Evolutionary conservation across 2,329 filamentous ascomycete genomes (phyloP).

Genomic region (Diplodia sapinea): DNA sequence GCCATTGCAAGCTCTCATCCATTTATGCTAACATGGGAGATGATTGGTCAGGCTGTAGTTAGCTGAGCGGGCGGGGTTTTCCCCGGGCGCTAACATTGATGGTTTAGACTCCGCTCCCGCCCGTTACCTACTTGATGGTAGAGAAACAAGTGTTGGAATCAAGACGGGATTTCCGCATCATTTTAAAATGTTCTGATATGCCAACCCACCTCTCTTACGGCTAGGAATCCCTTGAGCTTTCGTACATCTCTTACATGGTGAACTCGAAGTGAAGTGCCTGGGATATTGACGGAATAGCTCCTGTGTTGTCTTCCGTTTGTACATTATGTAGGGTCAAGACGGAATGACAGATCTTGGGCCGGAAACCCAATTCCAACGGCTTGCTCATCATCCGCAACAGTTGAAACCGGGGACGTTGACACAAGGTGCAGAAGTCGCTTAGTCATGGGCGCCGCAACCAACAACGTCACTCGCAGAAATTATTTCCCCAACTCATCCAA

Average conservation of each 20-base stretch:
- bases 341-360: not conserved
- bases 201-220: too few species aligned
- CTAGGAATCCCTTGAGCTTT: too few species aligned
- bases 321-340: not conserved
- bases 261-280: not conserved
- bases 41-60: not conserved
- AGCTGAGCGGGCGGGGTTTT: not conserved
- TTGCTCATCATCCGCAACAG: not conserved
- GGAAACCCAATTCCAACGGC: not conserved
- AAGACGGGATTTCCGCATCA: too few species aligned
- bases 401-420: not conserved
- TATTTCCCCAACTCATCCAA: not conserved
- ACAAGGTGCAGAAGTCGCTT: not conserved
- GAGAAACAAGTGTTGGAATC: too few species aligned
- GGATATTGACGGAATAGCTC: not conserved
- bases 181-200: too few species aligned
- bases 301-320: not conserved
- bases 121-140: not conserved
- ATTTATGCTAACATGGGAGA: not conserved
- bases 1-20: not conserved
- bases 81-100: slow-evolving; percentile 5
- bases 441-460: not conserved
- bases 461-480: not conserved
- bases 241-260: too few species aligned
- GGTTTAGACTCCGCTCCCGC: slow-evolving; percentile 13